These are phyloP conservation scores for Lunasporangiospora selenospora DNA, from an alignment of 192 early-diverging fungal species.

Conservation along the genomic window DNA sequence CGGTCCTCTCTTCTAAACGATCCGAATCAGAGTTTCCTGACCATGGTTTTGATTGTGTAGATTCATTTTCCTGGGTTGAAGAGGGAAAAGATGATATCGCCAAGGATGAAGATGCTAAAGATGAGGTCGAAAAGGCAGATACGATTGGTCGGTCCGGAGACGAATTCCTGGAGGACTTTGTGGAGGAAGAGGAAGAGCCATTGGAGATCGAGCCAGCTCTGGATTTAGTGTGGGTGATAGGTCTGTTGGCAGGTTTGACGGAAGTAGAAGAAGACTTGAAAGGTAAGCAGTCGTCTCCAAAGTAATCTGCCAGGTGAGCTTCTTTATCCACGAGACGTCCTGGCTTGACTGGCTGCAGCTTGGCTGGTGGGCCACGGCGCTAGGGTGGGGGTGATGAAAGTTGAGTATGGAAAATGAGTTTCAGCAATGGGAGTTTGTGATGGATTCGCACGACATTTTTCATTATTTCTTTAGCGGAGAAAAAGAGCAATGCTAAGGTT, in stretches of 20 bases:
- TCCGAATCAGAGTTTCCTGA: too few relatives aligned
- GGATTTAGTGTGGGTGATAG: too few relatives aligned
- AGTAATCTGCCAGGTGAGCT: conserved; percentile 34
- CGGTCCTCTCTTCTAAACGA: too few relatives aligned
- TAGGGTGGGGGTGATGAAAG: conserved; percentile 3
- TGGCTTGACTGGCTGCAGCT: conserved; percentile 18
- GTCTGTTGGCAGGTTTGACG: neutral
- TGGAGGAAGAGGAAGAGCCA: neutral
- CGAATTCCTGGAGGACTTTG: neutral
- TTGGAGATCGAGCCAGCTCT: too few relatives aligned
- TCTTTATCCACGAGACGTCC: conserved; percentile 15
- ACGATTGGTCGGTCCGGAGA: neutral
- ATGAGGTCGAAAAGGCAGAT: neutral
- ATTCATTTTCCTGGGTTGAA: neutral
- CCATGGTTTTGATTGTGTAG: too few relatives aligned
- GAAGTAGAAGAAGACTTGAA: neutral
- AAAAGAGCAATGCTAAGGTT: neutral
- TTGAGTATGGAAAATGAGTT: neutral
- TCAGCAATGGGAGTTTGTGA: too few relatives aligned
- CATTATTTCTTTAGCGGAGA: neutral
- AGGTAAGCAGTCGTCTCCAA: conserved; percentile 25
- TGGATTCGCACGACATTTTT: too few relatives aligned
- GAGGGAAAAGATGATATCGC: neutral
- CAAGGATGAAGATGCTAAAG: neutral
- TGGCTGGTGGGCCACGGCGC: conserved; percentile 30